These are phyloP conservation scores for Trichoderma sp. DNA, from an alignment of 2,329 filamentous ascomycete species.

Conservation along the genomic window DNA sequence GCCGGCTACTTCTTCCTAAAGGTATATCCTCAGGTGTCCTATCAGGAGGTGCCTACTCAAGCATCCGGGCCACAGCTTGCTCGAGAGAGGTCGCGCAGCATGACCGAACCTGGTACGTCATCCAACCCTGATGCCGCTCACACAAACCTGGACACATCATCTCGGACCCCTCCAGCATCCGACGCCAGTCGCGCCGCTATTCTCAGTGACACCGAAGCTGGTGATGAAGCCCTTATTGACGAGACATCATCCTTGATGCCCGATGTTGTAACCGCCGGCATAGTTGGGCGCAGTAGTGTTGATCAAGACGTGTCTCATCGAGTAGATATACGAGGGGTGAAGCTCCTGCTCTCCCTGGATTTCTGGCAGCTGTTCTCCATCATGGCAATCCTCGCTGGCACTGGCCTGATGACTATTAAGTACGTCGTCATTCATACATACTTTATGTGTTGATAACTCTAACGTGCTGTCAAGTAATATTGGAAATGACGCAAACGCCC, in stretches of 20 bases:
- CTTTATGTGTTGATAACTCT: constrained; percentile 7
- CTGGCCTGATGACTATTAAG: constrained; percentile 99
- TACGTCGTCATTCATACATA: constrained; percentile 46
- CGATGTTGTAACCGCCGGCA: constrained; percentile 50
- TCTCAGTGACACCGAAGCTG: constrained; percentile 5
- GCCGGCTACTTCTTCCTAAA: constrained; percentile 81
- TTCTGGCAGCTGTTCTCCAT: constrained; percentile 91
- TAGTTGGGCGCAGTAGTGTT: constrained; percentile 58
- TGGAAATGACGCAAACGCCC: constrained; percentile 79
- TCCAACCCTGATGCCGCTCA: neutral
- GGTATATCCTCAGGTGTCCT: constrained; percentile 57
- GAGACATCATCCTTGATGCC: constrained; percentile 83
- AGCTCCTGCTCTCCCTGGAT: constrained; percentile 66
- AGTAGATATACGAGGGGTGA: constrained; percentile 86
- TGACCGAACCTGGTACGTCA: constrained; percentile 19
- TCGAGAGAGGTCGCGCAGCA: neutral
- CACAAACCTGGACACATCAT: neutral
- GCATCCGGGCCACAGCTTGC: constrained; percentile 20
- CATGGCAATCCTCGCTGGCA: constrained; percentile 86
- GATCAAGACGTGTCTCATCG: constrained; percentile 72
- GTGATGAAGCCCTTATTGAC: constrained; percentile 49
- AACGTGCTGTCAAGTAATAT: constrained; percentile 66
- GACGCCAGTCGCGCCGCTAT: constrained; percentile 7
- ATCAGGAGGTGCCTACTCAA: constrained; percentile 52
- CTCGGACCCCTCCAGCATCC: neutral